Percentiles rank a stretch among this genome's conserved stretches.
phyloP scores from a whole-genome alignment of 305 asterid species.

The Andrographis paniculata region DNA sequence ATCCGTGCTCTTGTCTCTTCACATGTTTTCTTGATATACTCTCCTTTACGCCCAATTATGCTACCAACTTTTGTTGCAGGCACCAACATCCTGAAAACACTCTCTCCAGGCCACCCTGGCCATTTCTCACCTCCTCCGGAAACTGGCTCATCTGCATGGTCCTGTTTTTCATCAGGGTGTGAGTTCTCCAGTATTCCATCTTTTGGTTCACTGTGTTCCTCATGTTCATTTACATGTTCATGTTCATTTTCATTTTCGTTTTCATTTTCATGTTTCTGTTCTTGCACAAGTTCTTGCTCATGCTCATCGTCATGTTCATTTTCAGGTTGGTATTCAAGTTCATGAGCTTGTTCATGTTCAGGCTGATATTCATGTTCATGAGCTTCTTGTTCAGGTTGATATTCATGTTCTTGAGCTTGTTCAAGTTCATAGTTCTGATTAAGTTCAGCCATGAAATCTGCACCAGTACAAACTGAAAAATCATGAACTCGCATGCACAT shows the following conservation, averaged over 20 bases:
- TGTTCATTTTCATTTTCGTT: conserved; percentile 23
- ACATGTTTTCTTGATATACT: conserved; percentile 71
- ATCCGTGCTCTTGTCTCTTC: conserved; percentile 93
- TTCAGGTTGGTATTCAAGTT: conserved; percentile 23
- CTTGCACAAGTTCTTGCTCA: conserved; percentile 22
- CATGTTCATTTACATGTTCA: conserved; percentile 22
- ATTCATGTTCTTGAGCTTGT: conserved; percentile 24
- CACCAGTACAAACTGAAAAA: background rate
- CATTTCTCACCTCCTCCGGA: conserved; percentile 55
- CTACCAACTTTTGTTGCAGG: conserved; percentile 92
- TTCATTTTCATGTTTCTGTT: conserved; percentile 19
- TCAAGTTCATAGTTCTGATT: conserved; percentile 24
- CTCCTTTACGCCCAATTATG: conserved; percentile 96
- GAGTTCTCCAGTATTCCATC: conserved; percentile 26
- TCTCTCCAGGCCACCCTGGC: conserved; percentile 99
- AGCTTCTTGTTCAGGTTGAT: conserved; percentile 20
- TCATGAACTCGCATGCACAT: background rate
- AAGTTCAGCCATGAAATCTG: conserved; percentile 18
- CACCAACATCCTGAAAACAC: conserved; percentile 75
- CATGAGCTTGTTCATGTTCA: conserved; percentile 19
- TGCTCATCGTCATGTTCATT: conserved; percentile 17
- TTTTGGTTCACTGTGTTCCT: conserved; percentile 24
- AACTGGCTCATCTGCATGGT: conserved; percentile 29
- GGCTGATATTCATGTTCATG: conserved; percentile 23
- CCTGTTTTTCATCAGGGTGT: conserved; percentile 33